A percentile compares a stretch with the other conserved stretches of the same genome.
Conservation (phyloP, 2,329 filamentous ascomycete genomes). For the Lanzia echinophila region DNA sequence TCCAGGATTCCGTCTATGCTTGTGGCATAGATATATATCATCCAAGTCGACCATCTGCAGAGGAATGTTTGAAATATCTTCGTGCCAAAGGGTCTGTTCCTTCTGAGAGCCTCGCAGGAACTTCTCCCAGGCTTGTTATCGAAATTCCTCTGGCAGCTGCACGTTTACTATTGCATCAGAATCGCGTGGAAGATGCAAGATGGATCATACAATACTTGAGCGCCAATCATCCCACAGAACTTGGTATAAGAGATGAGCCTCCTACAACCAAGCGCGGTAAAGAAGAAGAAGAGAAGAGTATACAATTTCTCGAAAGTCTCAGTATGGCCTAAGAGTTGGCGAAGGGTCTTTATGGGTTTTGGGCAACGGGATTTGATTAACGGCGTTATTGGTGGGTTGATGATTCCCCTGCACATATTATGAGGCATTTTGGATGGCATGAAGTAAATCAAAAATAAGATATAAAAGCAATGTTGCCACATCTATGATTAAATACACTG, state of each 20-base stretch:
- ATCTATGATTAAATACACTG: too few relatives aligned
- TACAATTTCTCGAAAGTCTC: slow-evolving; percentile 21
- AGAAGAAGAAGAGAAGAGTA: slow-evolving; percentile 22
- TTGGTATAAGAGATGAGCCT: slow-evolving; percentile 18
- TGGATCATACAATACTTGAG: slow-evolving; percentile 25
- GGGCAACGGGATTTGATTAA: too few relatives aligned
- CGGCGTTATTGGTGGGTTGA: too few relatives aligned
- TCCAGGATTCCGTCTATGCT: not conserved
- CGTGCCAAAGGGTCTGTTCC: not conserved
- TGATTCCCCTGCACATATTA: too few relatives aligned
- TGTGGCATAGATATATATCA: slow-evolving; percentile 12
- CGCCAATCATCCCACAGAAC: slow-evolving; percentile 17
- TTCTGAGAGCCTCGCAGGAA: not conserved
- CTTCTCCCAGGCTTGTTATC: not conserved
- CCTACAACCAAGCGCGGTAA: slow-evolving; percentile 7
- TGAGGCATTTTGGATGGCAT: too few relatives aligned
- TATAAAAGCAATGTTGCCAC: too few relatives aligned
- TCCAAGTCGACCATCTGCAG: slow-evolving; percentile 21
- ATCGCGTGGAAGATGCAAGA: slow-evolving; percentile 20
- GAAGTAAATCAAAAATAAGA: too few relatives aligned
- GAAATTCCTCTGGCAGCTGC: slow-evolving; percentile 22
- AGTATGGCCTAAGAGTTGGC: slow-evolving; percentile 11
- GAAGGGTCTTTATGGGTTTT: not conserved
- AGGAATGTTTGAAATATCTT: slow-evolving; percentile 4
- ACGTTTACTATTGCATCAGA: slow-evolving; percentile 19